Percentiles rank a stretch among this genome's conserved stretches.
Evolutionary conservation across 495 filamentous ascomycete species (phyloP).

Genomic region (Filosporella fistucella): DNA sequence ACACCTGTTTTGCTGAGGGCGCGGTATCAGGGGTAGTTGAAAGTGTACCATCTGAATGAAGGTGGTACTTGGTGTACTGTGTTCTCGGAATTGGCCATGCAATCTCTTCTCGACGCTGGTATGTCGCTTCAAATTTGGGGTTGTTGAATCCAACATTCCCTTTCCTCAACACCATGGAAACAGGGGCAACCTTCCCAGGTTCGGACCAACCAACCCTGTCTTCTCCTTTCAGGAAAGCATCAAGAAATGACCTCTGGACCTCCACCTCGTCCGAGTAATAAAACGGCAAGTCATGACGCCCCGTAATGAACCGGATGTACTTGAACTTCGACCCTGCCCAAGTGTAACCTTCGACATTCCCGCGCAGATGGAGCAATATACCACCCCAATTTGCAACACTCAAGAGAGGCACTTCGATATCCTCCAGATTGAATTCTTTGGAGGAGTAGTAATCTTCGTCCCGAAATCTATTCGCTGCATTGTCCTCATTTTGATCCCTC

Average conservation of each 20-base stretch:
- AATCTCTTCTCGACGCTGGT: conserved; percentile 44
- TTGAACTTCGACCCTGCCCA: conserved; percentile 57
- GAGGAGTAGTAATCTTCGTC: conserved; percentile 58
- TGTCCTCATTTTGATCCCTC: conserved; percentile 57
- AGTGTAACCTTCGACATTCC: conserved; percentile 59
- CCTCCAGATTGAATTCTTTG: conserved; percentile 54
- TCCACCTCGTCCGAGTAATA: conserved; percentile 63
- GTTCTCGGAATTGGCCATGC: conserved; percentile 64
- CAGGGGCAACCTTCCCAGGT: conserved; percentile 47
- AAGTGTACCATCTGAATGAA: conserved; percentile 37
- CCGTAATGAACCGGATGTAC: conserved; percentile 62
- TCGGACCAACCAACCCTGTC: conserved; percentile 54
- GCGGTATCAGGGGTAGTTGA: conserved; percentile 5
- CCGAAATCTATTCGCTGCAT: conserved; percentile 45
- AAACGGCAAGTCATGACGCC: conserved; percentile 67
- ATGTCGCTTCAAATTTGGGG: conserved; percentile 47
- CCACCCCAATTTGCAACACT: conserved; percentile 59
- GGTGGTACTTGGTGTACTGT: conserved; percentile 51
- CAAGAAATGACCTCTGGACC: conserved; percentile 59
- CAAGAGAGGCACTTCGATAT: conserved; percentile 59
- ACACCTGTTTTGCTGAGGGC: conserved; percentile 18
- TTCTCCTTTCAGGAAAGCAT: conserved; percentile 63
- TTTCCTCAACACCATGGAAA: conserved; percentile 53
- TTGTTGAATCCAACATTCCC: conserved; percentile 61
- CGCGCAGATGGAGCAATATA: conserved; percentile 57